phyloP scores from a whole-genome alignment of 768 basidiomycete genomes.

The Naganishia vishniacii region DNA sequence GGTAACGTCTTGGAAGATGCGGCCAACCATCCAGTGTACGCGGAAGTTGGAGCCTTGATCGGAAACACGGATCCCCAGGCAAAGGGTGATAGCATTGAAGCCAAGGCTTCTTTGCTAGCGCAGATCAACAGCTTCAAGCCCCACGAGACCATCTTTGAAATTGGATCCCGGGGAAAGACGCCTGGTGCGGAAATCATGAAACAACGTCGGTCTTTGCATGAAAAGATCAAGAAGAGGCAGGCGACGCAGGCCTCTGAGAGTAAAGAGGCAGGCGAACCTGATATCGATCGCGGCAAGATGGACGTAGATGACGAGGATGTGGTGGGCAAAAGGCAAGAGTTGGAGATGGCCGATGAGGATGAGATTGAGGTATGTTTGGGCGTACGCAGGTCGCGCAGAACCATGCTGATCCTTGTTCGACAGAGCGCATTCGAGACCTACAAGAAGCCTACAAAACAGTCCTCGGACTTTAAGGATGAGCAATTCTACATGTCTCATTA shows the following conservation, averaged over 20 bases:
- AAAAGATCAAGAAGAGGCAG: conserved; percentile 23
- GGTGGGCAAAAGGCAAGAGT: conserved; percentile 40
- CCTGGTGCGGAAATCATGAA: conserved; percentile 75
- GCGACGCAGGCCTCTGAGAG: conserved; percentile 23
- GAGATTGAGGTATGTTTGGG: conserved; percentile 60
- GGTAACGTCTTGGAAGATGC: conserved; percentile 55
- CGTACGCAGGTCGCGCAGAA: neutral
- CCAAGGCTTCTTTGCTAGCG: conserved; percentile 62
- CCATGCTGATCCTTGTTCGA: neutral
- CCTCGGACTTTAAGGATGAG: conserved; percentile 61
- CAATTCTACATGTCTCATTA: conserved; percentile 90
- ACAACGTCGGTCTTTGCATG: conserved; percentile 70
- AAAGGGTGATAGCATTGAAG: conserved; percentile 30
- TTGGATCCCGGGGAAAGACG: conserved; percentile 65
- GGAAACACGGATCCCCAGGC: conserved; percentile 17
- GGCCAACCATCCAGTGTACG: conserved; percentile 62
- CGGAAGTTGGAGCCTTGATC: conserved; percentile 16
- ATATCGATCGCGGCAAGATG: conserved; percentile 33
- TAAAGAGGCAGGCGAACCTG: conserved; percentile 20
- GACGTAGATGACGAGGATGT: conserved; percentile 46
- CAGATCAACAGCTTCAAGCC: conserved; percentile 79
- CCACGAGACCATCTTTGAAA: conserved; percentile 82
- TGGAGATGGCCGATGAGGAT: conserved; percentile 73
- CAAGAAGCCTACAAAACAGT: conserved; percentile 48
- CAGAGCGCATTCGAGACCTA: conserved; percentile 66